A percentile compares a stretch with the other conserved stretches of the same genome.
These are phyloP conservation scores for Rhynchosporium agropyri DNA, from an alignment of 2,329 filamentous ascomycete species.

Conservation along the genomic window DNA sequence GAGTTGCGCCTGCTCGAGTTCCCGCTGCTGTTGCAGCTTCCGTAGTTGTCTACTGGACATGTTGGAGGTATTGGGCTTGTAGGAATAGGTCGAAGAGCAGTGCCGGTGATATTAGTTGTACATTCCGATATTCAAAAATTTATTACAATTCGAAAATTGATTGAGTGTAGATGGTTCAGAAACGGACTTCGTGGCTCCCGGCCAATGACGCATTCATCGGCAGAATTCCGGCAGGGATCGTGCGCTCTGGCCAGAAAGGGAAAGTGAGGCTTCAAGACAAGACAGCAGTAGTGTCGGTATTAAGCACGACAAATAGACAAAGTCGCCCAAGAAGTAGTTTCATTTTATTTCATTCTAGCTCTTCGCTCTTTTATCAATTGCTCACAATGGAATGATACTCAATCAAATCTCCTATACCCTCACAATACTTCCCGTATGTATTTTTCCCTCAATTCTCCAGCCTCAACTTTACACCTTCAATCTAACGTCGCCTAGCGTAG, in stretches of 20 bases:
- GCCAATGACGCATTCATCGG: conserved; percentile 37
- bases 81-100: no score
- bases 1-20: conserved; percentile 37
- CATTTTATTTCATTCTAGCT: no score
- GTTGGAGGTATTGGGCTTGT: neutral
- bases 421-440: neutral
- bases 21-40: conserved; percentile 43
- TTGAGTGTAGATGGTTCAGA: neutral
- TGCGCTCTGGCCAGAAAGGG: conserved; percentile 2
- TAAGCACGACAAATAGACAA: no score
- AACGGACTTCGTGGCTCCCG: conserved; percentile 9
- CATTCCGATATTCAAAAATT: no score
- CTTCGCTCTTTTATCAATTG: neutral
- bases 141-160: no score
- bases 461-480: neutral
- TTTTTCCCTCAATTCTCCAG: neutral
- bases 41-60: conserved; percentile 44
- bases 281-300: no score
- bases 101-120: no score
- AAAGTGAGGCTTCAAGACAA: no score
- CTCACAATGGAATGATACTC: neutral
- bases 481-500: conserved; percentile 1
- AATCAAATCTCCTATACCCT: conserved; percentile 7
- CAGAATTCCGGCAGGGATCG: conserved; percentile 1
- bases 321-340: no score